phyloP scores from a whole-genome alignment of 352 stramenopile genomes.

The Phytophthora pini region DNA sequence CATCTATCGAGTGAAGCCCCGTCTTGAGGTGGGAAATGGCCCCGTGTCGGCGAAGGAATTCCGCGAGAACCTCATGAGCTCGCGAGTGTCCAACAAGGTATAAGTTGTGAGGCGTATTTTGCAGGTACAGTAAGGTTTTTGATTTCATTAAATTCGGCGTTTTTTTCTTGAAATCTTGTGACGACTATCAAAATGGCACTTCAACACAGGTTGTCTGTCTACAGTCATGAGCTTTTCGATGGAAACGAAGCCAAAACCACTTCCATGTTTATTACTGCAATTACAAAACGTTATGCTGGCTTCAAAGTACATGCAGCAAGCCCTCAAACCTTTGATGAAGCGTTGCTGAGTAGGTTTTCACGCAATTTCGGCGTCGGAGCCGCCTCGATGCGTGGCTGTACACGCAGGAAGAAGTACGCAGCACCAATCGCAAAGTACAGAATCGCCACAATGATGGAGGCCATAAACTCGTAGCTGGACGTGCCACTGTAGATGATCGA shows the following conservation, averaged over 20 bases:
- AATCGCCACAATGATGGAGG: constrained; percentile 59
- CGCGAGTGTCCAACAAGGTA: constrained; percentile 33
- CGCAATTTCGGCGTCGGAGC: constrained; percentile 47
- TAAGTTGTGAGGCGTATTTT: constrained; percentile 5
- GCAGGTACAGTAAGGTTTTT: too few species aligned
- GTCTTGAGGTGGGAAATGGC: constrained; percentile 28
- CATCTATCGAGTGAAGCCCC: constrained; percentile 45
- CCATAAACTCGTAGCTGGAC: constrained; percentile 64
- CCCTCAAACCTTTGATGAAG: constrained; percentile 13
- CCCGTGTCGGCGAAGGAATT: constrained; percentile 43
- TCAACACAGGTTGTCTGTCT: too few species aligned
- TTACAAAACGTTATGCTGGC: not conserved
- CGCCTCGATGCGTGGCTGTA: constrained; percentile 42
- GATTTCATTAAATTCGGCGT: too few species aligned
- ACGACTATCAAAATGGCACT: too few species aligned
- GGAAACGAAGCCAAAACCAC: constrained; percentile 1
- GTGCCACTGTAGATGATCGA: constrained; percentile 75
- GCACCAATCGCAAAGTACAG: constrained; percentile 60
- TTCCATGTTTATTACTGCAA: not conserved
- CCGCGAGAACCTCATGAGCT: constrained; percentile 51
- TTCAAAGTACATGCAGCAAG: not conserved
- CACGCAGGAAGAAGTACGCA: constrained; percentile 52
- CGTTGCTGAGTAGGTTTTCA: constrained; percentile 49
- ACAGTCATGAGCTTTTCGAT: not conserved
- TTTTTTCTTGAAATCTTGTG: too few species aligned